These are phyloP conservation scores for Exidia glandulosa DNA, from an alignment of 768 basidiomycete species.

Conservation along the genomic window DNA sequence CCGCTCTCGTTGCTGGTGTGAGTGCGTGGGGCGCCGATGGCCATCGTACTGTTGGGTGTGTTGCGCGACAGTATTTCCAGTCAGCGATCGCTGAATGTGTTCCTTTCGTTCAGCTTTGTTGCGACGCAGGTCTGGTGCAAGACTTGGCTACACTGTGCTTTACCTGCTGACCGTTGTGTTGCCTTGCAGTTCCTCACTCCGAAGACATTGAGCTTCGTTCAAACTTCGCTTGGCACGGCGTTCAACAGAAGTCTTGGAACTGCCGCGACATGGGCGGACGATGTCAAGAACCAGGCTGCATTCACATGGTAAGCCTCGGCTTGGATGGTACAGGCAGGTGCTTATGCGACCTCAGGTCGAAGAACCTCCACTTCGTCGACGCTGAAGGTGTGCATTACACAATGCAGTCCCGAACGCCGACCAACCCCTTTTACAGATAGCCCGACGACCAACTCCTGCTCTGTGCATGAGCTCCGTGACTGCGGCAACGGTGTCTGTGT, in stretches of 20 bases:
- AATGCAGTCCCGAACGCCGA: not conserved
- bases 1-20: not conserved
- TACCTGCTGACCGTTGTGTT: too few species aligned
- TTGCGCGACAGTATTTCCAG: not conserved
- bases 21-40: not conserved
- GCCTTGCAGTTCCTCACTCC: not conserved
- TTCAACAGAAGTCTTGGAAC: not conserved
- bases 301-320: not conserved
- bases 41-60: not conserved
- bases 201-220: not conserved
- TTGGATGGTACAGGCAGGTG: too few species aligned
- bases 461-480: conserved; percentile 35
- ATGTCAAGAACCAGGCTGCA: not conserved
- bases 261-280: not conserved
- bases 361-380: not conserved
- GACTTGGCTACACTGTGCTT: not conserved
- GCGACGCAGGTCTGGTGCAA: not conserved
- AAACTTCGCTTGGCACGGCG: not conserved
- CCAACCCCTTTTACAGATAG: conserved; percentile 15
- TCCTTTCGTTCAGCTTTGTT: too few species aligned
- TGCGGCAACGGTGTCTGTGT: conserved; percentile 26
- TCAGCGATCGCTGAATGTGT: not conserved
- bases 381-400: not conserved
- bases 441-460: conserved; percentile 37
- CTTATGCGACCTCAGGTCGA: not conserved